Percentiles rank a stretch among this genome's conserved stretches.
Conservation (phyloP, 2,329 filamentous ascomycete genomes). For the Sarocladium oryzae region DNA sequence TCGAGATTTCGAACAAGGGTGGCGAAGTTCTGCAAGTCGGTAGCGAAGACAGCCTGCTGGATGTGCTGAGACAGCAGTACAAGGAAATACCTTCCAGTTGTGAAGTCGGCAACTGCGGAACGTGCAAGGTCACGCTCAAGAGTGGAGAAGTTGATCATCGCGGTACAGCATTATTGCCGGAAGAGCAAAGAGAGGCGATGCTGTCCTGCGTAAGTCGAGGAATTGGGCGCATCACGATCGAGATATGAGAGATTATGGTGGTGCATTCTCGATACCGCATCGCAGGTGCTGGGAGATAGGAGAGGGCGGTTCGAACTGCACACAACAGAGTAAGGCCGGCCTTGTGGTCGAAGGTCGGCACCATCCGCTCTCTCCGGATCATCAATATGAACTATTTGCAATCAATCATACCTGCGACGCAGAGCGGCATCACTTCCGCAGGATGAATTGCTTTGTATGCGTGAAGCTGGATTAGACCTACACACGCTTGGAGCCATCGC, state of each 20-base stretch:
- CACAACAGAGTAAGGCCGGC: too few relatives aligned
- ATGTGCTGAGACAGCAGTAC: conserved; percentile 38
- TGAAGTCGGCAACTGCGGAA: conserved; percentile 49
- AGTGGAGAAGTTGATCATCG: conserved; percentile 41
- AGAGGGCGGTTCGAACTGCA: too few relatives aligned
- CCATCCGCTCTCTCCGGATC: too few relatives aligned
- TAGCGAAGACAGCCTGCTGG: conserved; percentile 42
- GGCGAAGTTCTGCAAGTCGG: conserved; percentile 35
- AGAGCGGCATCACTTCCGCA: too few relatives aligned
- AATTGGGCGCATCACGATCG: conserved; percentile 40
- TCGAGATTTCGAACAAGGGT: conserved; percentile 36
- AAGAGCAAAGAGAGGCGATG: conserved; percentile 39
- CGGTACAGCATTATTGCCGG: conserved; percentile 38
- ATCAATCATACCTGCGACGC: too few relatives aligned
- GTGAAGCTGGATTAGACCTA: too few relatives aligned
- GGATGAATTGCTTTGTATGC: too few relatives aligned
- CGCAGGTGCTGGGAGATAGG: too few relatives aligned
- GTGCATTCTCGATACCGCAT: too few relatives aligned
- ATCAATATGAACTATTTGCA: too few relatives aligned
- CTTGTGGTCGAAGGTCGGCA: too few relatives aligned
- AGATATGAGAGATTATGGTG: conserved; percentile 29
- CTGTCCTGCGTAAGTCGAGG: conserved; percentile 48
- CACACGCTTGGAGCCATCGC: too few relatives aligned
- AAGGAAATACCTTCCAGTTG: conserved; percentile 41
- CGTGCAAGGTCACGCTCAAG: conserved; percentile 39